Base-by-base conservation (phyloP, 2,329 filamentous ascomycete species). In the Penicillium sp. region DNA sequence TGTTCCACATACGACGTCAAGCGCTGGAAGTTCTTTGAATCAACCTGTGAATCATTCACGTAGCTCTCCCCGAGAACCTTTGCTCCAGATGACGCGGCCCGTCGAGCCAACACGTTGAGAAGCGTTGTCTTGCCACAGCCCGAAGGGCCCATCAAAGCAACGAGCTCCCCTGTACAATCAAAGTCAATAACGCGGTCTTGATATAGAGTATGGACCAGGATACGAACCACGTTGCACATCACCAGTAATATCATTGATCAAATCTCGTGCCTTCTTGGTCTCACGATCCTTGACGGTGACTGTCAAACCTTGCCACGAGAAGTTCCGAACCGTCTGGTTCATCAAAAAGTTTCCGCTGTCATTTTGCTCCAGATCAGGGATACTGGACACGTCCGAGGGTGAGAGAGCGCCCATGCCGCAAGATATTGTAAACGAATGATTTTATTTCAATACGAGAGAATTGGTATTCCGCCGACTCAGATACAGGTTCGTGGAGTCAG, bases 1-100 rank as follows among this genome's bases (percentile, higher is more conserved):
- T 96, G 91, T 75, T 96, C 91, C 19, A 95, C 91, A 67, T 91
- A 95, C 43, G 84, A 84, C 51, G 83, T 87, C 46, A 93, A 78
- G 44, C 82, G 78, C 16, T 84, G 83, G 61, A 93, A 87, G 0
- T 76, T 76, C 7, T 77, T 69, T 7, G 77, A 72, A 1, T 84
- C 79, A 3, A 84, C 74, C 4, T 73, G 65, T 2, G 67, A 69
- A 29, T 88, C 88, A 70, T 94, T 91, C 61, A 90, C 78, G 51
- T 82, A 78, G 13, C 85, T 76, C 3, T 76, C 69, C 14, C 83
- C 82, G 29, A 79, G 70, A 7, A 82, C 78, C 6, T 77, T 78
- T 2, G 84, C 78, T 2, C 81, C 80, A 1, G 82, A 77, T 0
- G 78, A 77, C 11, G 77, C 76, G 58, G 76, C 76, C 57, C 86